These are phyloP conservation scores for Chaetomiaceae sp. DNA, from an alignment of 2,329 filamentous ascomycete species.

Conservation along the genomic window DNA sequence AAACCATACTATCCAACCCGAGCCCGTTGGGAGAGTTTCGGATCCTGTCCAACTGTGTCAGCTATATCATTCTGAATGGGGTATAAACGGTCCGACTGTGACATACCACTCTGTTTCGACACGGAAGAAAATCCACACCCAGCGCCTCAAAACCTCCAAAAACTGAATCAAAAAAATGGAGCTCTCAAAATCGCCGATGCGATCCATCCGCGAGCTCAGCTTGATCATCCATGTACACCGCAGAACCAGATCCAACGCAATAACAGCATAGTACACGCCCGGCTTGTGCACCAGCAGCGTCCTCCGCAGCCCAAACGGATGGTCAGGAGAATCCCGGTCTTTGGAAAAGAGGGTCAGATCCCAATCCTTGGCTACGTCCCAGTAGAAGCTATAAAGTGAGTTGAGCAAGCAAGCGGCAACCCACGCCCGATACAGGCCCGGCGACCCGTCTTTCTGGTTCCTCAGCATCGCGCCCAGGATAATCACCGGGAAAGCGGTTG, in stretches of 20 bases:
- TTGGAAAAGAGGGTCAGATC: conserved; percentile 77
- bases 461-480: conserved; percentile 72
- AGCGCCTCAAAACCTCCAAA: conserved; percentile 80
- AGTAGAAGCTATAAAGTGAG: conserved; percentile 94
- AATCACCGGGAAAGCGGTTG: conserved; percentile 90
- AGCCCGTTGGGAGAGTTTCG: conserved; percentile 49
- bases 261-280: conserved; percentile 76
- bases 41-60: too few relatives aligned
- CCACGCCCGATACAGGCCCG: conserved; percentile 56
- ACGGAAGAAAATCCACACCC: conserved; percentile 96
- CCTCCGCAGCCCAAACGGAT: conserved; percentile 73
- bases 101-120: conserved; percentile 92
- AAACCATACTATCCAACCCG: conserved; percentile 61
- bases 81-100: too few relatives aligned
- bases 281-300: conserved; percentile 68
- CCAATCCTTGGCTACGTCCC: conserved; percentile 97
- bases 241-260: conserved; percentile 72
- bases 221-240: conserved; percentile 91
- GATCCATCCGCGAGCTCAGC: conserved; percentile 74
- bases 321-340: conserved; percentile 57
- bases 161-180: conserved; percentile 85
- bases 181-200: conserved; percentile 80
- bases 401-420: conserved; percentile 72
- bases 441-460: conserved; percentile 43
- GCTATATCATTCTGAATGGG: too few relatives aligned